Percentiles rank a stretch among this genome's conserved stretches.
Conservation (phyloP, 352 stramenopile genomes). For the Elongisporangium anandrum region DNA sequence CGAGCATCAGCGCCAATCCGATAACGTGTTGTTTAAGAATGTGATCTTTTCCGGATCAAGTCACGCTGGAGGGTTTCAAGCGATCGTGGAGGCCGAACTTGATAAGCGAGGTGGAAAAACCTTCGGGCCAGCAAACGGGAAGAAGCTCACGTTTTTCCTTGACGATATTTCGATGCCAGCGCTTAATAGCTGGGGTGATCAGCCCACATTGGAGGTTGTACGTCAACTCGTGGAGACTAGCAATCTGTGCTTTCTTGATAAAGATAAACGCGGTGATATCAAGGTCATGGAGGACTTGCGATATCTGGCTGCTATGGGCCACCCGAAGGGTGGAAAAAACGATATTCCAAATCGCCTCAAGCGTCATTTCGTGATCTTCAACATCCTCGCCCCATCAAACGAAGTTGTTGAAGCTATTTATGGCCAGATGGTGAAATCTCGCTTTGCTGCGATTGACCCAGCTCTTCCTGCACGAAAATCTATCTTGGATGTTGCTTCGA, state of each 20-base stretch:
- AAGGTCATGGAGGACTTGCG: constrained; percentile 68
- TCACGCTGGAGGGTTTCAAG: constrained; percentile 75
- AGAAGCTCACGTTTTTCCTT: constrained; percentile 77
- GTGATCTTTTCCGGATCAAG: constrained; percentile 88
- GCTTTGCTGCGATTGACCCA: constrained; percentile 17
- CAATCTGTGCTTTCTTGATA: constrained; percentile 76
- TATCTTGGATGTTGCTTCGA: constrained; percentile 38
- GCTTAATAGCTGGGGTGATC: constrained; percentile 70
- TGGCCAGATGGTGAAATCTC: constrained; percentile 68
- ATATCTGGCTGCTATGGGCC: constrained; percentile 62
- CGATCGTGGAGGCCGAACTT: constrained; percentile 60
- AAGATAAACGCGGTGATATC: constrained; percentile 79
- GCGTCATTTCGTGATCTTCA: constrained; percentile 87
- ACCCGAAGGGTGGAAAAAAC: constrained; percentile 61
- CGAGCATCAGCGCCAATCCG: constrained; percentile 20
- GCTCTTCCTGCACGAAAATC: constrained; percentile 20
- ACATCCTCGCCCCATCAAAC: constrained; percentile 64
- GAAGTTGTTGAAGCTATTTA: constrained; percentile 88
- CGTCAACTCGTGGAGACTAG: constrained; percentile 68
- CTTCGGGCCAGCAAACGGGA: constrained; percentile 60
- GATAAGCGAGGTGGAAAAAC: constrained; percentile 82
- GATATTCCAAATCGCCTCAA: constrained; percentile 89
- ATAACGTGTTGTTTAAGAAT: constrained; percentile 68
- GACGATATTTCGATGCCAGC: constrained; percentile 73
- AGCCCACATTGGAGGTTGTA: constrained; percentile 70